phyloP scores from a whole-genome alignment of 2,329 filamentous ascomycete species.

The Coniochaeta sp. region DNA sequence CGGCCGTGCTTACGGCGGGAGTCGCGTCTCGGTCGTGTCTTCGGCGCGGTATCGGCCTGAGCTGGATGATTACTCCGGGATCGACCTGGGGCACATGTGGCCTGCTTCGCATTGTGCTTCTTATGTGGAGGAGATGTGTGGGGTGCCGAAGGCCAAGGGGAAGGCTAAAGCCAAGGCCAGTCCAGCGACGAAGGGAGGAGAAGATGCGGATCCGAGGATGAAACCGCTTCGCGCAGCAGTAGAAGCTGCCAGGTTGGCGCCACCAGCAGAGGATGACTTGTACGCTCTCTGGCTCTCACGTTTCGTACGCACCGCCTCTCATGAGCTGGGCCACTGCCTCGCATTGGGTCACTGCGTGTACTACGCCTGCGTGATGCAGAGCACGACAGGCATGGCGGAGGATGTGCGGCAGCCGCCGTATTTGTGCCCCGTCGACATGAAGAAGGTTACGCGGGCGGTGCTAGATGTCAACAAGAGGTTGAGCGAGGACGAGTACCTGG shows the following conservation, averaged over 20 bases:
- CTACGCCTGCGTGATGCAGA: conserved; percentile 59
- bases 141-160: neutral
- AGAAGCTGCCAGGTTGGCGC: conserved; percentile 14
- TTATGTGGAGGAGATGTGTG: conserved; percentile 37
- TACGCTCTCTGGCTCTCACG: conserved; percentile 49
- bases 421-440: conserved; percentile 51
- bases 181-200: neutral
- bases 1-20: conserved; percentile 58
- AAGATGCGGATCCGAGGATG: neutral
- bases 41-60: conserved; percentile 53
- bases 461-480: conserved; percentile 15
- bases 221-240: conserved; percentile 28
- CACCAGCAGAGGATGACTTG: conserved; percentile 13
- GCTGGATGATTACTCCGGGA: conserved; percentile 29
- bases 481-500: conserved; percentile 15
- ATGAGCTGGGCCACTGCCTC: conserved; percentile 64
- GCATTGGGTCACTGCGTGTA: conserved; percentile 60
- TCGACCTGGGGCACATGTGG: conserved; percentile 51
- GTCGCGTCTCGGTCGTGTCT: conserved; percentile 54
- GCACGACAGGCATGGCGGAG: conserved; percentile 47
- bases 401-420: conserved; percentile 58
- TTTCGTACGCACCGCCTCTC: conserved; percentile 49
- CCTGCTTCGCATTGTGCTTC: conserved; percentile 53
- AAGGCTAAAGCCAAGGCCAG: neutral
- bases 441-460: conserved; percentile 38